Percentiles rank a stretch among this genome's conserved stretches.
Evolutionary conservation across 768 basidiomycete species (phyloP).

Genomic region (Aureoboletus auriporus): DNA sequence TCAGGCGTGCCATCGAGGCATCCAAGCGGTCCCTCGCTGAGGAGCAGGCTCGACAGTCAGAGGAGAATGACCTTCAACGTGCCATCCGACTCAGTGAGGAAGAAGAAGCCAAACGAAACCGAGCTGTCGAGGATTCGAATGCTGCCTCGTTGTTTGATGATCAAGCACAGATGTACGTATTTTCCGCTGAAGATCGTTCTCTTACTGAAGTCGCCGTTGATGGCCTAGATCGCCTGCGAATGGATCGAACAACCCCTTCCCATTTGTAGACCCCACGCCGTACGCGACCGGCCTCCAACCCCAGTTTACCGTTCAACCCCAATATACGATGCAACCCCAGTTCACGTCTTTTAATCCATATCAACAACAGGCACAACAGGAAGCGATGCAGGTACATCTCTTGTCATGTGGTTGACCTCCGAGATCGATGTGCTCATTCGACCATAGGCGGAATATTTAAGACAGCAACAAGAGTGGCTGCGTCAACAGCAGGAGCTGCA

Average conservation of each 20-base stretch:
- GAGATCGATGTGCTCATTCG: constrained; percentile 7
- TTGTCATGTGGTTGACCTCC: background rate
- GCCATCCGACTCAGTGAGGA: constrained; percentile 87
- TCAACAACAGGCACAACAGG: constrained; percentile 89
- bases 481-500: constrained; percentile 58
- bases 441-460: constrained; percentile 38
- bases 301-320: constrained; percentile 78
- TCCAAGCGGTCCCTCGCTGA: constrained; percentile 71
- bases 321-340: constrained; percentile 72
- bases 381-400: constrained; percentile 59
- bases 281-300: constrained; percentile 58
- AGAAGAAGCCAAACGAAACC: constrained; percentile 76
- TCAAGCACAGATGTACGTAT: constrained; percentile 66
- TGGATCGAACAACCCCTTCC: constrained; percentile 52
- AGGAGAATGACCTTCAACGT: constrained; percentile 79
- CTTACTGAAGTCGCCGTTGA: constrained; percentile 1
- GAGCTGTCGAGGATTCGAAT: constrained; percentile 71
- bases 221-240: constrained; percentile 28
- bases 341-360: constrained; percentile 94
- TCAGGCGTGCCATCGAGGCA: constrained; percentile 83
- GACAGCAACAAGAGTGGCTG: constrained; percentile 65
- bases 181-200: constrained; percentile 3
- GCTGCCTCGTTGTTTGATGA: constrained; percentile 83
- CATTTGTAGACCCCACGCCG: constrained; percentile 55
- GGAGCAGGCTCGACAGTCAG: constrained; percentile 59